Base-by-base conservation (phyloP, 176 grass and related monocot genomes). In the Raddia guianensis region DNA sequence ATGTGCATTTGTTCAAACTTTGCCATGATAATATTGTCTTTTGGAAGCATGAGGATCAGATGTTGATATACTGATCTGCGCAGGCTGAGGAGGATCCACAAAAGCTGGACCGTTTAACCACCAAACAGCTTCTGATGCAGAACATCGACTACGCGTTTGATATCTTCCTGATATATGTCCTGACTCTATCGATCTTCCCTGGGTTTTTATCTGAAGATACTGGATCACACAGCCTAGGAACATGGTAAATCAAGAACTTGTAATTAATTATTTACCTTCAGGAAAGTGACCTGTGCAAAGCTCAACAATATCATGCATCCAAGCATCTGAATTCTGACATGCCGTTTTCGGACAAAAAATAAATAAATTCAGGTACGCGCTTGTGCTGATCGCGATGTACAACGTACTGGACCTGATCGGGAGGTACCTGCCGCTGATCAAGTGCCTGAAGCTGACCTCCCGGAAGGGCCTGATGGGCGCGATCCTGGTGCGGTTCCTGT, bases 141-240 rank as follows among this genome's bases (percentile, higher is more conserved):
- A 98, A 98, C 63, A 86, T 88, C 10, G 96, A 98, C 66, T 95
- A 98, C 15, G 74, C 84, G 0, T 5, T 91, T 14, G 82, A 90
- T 49, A 46, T 93, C 12, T 98, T 73, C 89, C 86, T 98, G 46
- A 91, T 98, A 48, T 93, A 98, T 60, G 90, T 95, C 37, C 42
- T 98, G 77, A 98, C 96, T 7, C 71, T 98, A 33, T 98, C 96
- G 1, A 95, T 98, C 77, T 93, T 98, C 58, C 90, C 92, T 52
- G 96, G 96, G 18, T 98, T 98, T 75, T 82, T 98, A 80, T 93
- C 96, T 15, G 96, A 98, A 76, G 96, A 98, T 64, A 93, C 96
- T 7, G 96, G 96, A 11, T 83, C 79, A 68, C 96, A 98, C 84
- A 82, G 90, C 75, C 88, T 98, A 32, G 90, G 96, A 32, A 77